Conservation (phyloP, 192 early-diverging fungal genomes). For the Paraglomus occultum region DNA sequence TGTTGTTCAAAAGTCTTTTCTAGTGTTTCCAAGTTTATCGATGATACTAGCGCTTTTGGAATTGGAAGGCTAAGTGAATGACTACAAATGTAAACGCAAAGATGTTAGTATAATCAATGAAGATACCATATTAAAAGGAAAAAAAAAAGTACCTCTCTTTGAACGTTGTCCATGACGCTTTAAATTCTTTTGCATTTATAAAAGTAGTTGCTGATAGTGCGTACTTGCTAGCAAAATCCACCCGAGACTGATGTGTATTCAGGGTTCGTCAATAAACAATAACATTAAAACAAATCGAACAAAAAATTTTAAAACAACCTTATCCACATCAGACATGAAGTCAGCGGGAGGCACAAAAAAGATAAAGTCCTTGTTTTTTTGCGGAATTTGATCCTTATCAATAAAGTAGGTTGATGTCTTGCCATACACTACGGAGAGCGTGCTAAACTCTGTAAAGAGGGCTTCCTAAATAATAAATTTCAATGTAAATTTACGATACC, state of each 20-base stretch:
- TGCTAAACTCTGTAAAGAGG: background rate
- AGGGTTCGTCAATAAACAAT: background rate
- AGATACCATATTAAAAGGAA: background rate
- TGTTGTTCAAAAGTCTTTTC: slow-evolving; percentile 12
- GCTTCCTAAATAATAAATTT: background rate
- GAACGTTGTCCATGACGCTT: background rate
- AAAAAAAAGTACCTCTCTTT: background rate
- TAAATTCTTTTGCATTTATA: slow-evolving; percentile 1
- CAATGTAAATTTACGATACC: background rate
- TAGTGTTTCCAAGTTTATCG: background rate
- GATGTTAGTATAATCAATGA: background rate
- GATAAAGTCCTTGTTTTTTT: background rate
- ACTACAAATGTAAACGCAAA: background rate
- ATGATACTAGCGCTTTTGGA: background rate
- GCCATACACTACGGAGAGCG: slow-evolving; percentile 8
- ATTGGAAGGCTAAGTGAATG: background rate
- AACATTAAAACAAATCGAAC: background rate
- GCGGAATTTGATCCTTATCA: background rate
- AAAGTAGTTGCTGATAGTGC: slow-evolving; percentile 1
- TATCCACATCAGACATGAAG: background rate
- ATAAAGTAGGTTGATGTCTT: slow-evolving; percentile 8
- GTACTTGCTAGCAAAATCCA: background rate
- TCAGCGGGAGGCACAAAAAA: background rate
- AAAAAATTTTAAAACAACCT: background rate
- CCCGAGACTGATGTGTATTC: background rate